Evolutionary conservation across 306 rosid genomes (phyloP).

Genomic region (Fragaria ananassa): DNA sequence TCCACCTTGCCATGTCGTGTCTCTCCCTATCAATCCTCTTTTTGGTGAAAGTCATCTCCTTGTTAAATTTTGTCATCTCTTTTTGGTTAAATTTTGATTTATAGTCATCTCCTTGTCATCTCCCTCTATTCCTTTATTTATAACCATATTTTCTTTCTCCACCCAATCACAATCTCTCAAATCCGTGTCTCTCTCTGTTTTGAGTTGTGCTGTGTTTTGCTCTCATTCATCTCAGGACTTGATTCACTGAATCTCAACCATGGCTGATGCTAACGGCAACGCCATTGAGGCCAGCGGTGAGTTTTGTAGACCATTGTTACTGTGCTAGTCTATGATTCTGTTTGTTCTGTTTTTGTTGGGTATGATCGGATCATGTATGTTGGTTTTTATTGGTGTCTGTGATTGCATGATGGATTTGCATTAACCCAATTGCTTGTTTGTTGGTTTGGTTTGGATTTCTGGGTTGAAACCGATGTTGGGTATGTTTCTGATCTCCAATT

Average conservation of each 20-base stretch:
- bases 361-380: background rate
- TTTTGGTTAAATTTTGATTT: too few relatives aligned
- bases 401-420: background rate
- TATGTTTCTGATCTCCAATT: background rate
- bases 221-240: background rate
- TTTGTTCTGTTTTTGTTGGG: background rate
- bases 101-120: too few relatives aligned
- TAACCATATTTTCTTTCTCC: background rate
- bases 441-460: background rate
- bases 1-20: too few relatives aligned
- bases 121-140: background rate
- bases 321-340: background rate
- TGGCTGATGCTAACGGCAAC: slow-evolving; percentile 42
- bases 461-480: background rate
- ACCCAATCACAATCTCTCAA: slow-evolving; percentile 19
- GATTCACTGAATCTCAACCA: slow-evolving; percentile 25
- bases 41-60: too few relatives aligned
- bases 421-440: background rate
- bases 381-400: background rate
- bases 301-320: slow-evolving; percentile 3
- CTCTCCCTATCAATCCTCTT: too few relatives aligned
- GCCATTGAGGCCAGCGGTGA: slow-evolving; percentile 6
- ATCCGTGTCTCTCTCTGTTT: background rate
- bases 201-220: background rate
- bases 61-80: too few relatives aligned